Evolutionary conservation across 331 rosid species (phyloP).

Genomic region (Saraca asoca): DNA sequence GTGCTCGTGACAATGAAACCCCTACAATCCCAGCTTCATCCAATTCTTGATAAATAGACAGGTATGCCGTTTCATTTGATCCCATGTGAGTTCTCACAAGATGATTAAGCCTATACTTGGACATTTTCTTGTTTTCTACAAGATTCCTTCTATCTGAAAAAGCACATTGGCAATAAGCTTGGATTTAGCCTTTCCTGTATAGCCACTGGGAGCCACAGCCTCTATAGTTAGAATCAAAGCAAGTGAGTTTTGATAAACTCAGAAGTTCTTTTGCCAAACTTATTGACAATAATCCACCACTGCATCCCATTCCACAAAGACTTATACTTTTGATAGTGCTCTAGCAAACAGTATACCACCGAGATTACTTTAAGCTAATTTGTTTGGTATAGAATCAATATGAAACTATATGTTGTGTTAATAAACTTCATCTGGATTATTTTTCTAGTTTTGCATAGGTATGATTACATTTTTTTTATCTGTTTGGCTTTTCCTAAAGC

Average conservation of each 20-base stretch:
- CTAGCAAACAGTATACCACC: no score
- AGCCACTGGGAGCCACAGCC: slow-evolving; percentile 60
- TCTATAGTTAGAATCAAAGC: slow-evolving; percentile 74
- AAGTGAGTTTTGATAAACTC: slow-evolving; percentile 58
- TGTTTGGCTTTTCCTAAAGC: no score
- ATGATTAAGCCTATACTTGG: slow-evolving; percentile 62
- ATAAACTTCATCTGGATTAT: slow-evolving; percentile 11
- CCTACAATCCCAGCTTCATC: slow-evolving; percentile 54
- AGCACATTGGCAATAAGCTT: slow-evolving; percentile 61
- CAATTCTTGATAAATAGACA: slow-evolving; percentile 54
- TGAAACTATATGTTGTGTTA: slow-evolving; percentile 31
- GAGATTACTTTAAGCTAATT: slow-evolving; percentile 5
- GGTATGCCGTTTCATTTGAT: slow-evolving; percentile 55
- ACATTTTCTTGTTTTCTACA: slow-evolving; percentile 49
- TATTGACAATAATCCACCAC: slow-evolving; percentile 70
- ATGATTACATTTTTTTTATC: no score
- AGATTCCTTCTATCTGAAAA: slow-evolving; percentile 79
- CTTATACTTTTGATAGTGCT: slow-evolving; percentile 54
- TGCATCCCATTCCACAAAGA: slow-evolving; percentile 79
- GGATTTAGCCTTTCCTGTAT: slow-evolving; percentile 53
- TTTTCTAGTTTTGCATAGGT: no score
- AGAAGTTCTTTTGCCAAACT: slow-evolving; percentile 64
- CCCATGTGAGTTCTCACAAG: slow-evolving; percentile 63
- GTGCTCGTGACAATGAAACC: slow-evolving; percentile 54
- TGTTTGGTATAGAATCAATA: slow-evolving; percentile 33